phyloP scores from a whole-genome alignment of 208 protist genomes.

The Wallacemonas rigidus region DNA sequence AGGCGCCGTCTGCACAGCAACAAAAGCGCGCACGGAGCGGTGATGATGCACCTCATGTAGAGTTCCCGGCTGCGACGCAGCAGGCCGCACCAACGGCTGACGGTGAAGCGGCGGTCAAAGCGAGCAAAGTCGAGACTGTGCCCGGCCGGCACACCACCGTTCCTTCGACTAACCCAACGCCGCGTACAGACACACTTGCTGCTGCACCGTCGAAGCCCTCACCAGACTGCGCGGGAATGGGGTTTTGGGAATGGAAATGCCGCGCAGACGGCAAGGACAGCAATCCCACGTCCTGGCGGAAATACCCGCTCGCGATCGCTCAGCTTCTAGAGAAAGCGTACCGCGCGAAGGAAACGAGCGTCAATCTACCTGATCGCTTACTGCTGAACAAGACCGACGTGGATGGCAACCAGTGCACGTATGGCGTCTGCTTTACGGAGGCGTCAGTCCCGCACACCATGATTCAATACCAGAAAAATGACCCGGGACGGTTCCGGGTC shows the following conservation, averaged over 20 bases:
- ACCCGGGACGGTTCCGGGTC: conserved; percentile 35
- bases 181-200: too few species aligned
- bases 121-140: neutral
- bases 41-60: neutral
- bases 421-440: conserved; percentile 63
- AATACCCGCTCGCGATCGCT: conserved; percentile 47
- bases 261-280: conserved; percentile 33
- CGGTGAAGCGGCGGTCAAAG: neutral
- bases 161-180: too few species aligned
- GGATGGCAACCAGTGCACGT: conserved; percentile 28
- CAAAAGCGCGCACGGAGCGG: neutral
- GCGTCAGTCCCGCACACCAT: conserved; percentile 40
- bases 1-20: neutral
- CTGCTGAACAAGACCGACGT: conserved; percentile 24
- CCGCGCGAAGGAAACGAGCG: conserved; percentile 16
- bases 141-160: neutral
- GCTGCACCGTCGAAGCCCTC: too few species aligned
- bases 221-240: conserved; percentile 7
- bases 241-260: conserved; percentile 66
- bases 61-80: conserved; percentile 5
- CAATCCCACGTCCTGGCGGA: conserved; percentile 46
- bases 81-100: neutral
- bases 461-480: conserved; percentile 53
- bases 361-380: conserved; percentile 36
- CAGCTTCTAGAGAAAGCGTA: conserved; percentile 59